Conservation (phyloP, 108 stramenopile genomes). For the Pseudonitzschia delicatissima region DNA sequence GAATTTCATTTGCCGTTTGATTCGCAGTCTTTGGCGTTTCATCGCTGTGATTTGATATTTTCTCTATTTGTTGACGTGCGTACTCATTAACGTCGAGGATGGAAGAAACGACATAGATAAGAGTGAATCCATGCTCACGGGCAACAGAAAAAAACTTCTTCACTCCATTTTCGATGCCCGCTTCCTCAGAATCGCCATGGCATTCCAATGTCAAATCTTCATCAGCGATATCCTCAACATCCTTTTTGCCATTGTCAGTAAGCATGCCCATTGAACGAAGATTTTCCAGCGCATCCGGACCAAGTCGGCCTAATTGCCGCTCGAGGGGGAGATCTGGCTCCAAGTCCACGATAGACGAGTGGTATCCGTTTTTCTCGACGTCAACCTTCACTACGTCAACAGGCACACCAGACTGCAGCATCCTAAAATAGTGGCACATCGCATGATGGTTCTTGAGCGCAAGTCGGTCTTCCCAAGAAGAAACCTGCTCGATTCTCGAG, state of each 20-base stretch:
- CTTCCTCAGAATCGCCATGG: too few species aligned
- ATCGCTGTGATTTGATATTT: too few species aligned
- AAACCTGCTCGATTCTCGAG: conserved; percentile 14
- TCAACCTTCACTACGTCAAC: conserved; percentile 67
- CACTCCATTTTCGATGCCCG: too few species aligned
- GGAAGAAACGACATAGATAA: too few species aligned
- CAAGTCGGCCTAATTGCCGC: conserved; percentile 29
- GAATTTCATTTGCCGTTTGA: too few species aligned
- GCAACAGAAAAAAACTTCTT: too few species aligned
- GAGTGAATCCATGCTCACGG: too few species aligned
- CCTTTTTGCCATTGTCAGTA: background rate
- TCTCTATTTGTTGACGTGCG: too few species aligned
- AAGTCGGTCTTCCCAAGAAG: conserved; percentile 35
- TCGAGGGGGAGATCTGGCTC: conserved; percentile 55
- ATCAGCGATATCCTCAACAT: too few species aligned
- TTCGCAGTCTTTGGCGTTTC: too few species aligned
- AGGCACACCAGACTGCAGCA: conserved; percentile 69
- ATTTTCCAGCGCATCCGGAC: conserved; percentile 1
- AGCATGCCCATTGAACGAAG: background rate
- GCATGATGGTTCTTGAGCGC: conserved; percentile 67
- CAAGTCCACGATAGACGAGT: conserved; percentile 66
- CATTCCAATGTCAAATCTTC: too few species aligned
- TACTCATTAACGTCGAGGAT: too few species aligned
- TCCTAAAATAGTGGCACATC: conserved; percentile 73
- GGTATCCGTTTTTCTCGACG: conserved; percentile 49